Base-by-base conservation (phyloP, 805 yeast species). In the Candida rishiriensis region DNA sequence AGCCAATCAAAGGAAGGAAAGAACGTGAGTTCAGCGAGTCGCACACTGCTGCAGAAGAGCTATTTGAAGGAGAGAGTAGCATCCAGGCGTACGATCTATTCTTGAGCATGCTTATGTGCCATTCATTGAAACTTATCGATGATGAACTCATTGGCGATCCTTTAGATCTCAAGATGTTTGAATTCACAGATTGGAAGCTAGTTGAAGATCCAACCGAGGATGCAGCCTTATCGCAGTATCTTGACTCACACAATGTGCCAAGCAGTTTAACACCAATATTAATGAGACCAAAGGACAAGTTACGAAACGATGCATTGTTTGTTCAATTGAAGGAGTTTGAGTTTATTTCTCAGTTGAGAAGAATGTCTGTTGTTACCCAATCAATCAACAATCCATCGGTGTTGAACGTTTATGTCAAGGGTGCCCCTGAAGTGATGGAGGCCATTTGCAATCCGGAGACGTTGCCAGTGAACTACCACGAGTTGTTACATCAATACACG, bases 351-450 rank as follows among this genome's bases (percentile, higher is more conserved):
- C 77, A 81, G 30, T 66, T 93, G 48, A 79, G 99, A 61, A 73
- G 99, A 56, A 91, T 91, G 97, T 82, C 93, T 41, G 97, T 89
- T 0, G 62, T 91, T 41, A 81, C 82, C 13, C 76, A 77, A 46
- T 69, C 72, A 1, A 66, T 64, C 34, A 55, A 62, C 29, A 70
- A 69, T 16, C 53, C 56, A 13, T 38, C 47, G 3, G 34, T 43
- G 8, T 33, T 56, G n/a, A 63, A 68, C 16, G 78, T 81, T 0
- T 83, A 78, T 59, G 88, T 93, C 11, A 93, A 93, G 60, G 99
- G 99, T 39, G 99, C 99, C 0, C 99, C 99, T 0, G 99, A 93
- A 60, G 87, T 90, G 10, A 86, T 93, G 74, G 70, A 76, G 29
- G 83, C 79, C 14, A 79, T 93, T 29, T 93, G 99, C 65, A 67